Evolutionary conservation across 1,284 basidiomycete genomes (phyloP), one percentile per base, ranked within the genome.

Genomic region (Trametes polyzona): DNA sequence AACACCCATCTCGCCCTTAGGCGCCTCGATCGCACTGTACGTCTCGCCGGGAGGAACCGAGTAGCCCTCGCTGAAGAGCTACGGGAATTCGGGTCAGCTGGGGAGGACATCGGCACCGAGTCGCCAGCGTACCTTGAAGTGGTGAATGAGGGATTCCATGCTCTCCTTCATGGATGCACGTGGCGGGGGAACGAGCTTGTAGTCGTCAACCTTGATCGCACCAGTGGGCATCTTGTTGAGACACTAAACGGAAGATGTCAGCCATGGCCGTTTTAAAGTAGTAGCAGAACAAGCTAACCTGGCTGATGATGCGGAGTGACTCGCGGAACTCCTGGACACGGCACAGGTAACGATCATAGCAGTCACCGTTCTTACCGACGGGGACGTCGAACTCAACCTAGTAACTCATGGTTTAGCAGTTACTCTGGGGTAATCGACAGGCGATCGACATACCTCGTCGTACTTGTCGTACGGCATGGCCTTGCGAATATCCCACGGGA

Each of bases 291-390:
- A 35, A 58, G 82, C 86, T 23, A 16, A 47, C 44, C 77, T 93
- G 92, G 69, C 84, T 80, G 71, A 99, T 90, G 74, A 99, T 99
- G 46, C 87, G 82, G 62, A 99, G 77, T 59, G 90, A 93, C 81
- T 98, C 95, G 67, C 96, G 83, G 89, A 98, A 97, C 76, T 99
- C 96, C 74, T 99, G 95, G 6, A 98, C 90, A 77, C 97, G 93
- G 76, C 96, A 98, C 48, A 98, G 80, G 78, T 98, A 98, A 53
- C 90, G 85, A 75, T 96, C 95, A 72, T 95, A 99, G 78, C 96
- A 98, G 74, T 99, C 96, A 42, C 96, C 97, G 67, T 96, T 95
- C 81, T 90, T 92, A 56, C 96, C 96, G 42, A 99, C 89, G 17
- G 97, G 96, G 35, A 99, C 80, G 69, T 99, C 95, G 69, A 99